phyloP scores from a whole-genome alignment of 306 rosid genomes.

The Rosa persica region DNA sequence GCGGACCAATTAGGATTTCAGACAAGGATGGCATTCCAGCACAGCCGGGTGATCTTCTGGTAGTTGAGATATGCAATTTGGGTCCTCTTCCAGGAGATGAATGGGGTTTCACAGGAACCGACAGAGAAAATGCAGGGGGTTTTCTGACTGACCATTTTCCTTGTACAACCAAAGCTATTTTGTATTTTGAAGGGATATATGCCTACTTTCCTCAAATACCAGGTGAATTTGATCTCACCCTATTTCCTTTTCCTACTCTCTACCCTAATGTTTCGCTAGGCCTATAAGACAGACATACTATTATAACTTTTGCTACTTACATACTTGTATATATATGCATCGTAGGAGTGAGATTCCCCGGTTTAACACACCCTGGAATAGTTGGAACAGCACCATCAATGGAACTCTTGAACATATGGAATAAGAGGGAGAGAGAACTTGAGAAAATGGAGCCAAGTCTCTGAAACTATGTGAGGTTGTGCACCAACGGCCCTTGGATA shows the following conservation, averaged over 20 bases:
- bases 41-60: conserved; percentile 80
- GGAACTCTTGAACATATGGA: conserved; percentile 84
- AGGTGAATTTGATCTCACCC: conserved; percentile 46
- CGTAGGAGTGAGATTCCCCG: conserved; percentile 89
- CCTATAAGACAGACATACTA: background rate
- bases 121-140: conserved; percentile 93
- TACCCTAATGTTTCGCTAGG: background rate
- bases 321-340: conserved; percentile 13
- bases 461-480: conserved; percentile 78
- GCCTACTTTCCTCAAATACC: conserved; percentile 94
- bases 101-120: conserved; percentile 92
- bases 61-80: conserved; percentile 77
- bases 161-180: conserved; percentile 75
- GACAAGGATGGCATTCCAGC: conserved; percentile 81
- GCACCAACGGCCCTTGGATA: conserved; percentile 87
- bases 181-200: conserved; percentile 92
- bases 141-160: conserved; percentile 93
- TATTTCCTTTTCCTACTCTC: background rate
- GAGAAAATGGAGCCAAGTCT: conserved; percentile 57
- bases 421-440: conserved; percentile 66
- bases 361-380: conserved; percentile 86
- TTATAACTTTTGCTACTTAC: background rate
- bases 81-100: conserved; percentile 95
- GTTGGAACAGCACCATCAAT: conserved; percentile 89
- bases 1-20: conserved; percentile 72